These are phyloP conservation scores for Lagenidium giganteum DNA, from an alignment of 352 stramenopile species.

Conservation along the genomic window DNA sequence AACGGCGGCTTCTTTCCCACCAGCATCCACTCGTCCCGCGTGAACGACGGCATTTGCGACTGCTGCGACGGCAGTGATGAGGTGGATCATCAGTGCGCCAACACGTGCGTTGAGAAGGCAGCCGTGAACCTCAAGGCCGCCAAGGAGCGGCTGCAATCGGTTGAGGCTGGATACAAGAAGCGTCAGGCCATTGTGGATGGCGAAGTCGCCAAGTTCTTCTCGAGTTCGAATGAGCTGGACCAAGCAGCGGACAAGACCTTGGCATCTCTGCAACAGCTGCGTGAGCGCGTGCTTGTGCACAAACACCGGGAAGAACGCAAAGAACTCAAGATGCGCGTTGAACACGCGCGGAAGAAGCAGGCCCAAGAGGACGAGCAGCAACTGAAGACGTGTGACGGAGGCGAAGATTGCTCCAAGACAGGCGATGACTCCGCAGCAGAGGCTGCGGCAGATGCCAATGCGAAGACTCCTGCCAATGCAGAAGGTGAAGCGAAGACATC, in stretches of 20 bases:
- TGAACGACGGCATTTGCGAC: slow-evolving; percentile 96
- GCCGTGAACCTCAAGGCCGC: slow-evolving; percentile 28
- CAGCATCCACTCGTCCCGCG: slow-evolving; percentile 71
- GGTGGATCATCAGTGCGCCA: slow-evolving; percentile 23
- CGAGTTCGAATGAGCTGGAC: slow-evolving; percentile 19
- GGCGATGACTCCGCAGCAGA: slow-evolving; percentile 4
- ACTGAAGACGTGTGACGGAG: slow-evolving; percentile 2
- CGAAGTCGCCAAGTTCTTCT: slow-evolving; percentile 44
- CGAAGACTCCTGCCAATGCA: neutral
- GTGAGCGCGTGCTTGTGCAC: slow-evolving; percentile 50
- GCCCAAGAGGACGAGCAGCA: slow-evolving; percentile 1
- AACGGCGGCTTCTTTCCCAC: slow-evolving; percentile 59
- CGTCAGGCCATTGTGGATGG: slow-evolving; percentile 32
- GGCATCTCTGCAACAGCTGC: slow-evolving; percentile 33
- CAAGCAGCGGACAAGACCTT: slow-evolving; percentile 27
- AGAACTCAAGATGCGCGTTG: slow-evolving; percentile 47
- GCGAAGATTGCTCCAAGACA: slow-evolving; percentile 5
- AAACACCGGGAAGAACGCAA: slow-evolving; percentile 62
- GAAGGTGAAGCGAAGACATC: too few relatives aligned
- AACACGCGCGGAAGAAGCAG: slow-evolving; percentile 41
- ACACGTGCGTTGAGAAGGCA: slow-evolving; percentile 45
- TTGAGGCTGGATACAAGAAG: slow-evolving; percentile 43
- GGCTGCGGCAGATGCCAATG: neutral
- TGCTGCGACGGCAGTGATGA: slow-evolving; percentile 97
- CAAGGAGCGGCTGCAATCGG: slow-evolving; percentile 26